These are phyloP conservation scores for Ustilago trichophora DNA, from an alignment of 1,284 basidiomycete species.

Conservation along the genomic window DNA sequence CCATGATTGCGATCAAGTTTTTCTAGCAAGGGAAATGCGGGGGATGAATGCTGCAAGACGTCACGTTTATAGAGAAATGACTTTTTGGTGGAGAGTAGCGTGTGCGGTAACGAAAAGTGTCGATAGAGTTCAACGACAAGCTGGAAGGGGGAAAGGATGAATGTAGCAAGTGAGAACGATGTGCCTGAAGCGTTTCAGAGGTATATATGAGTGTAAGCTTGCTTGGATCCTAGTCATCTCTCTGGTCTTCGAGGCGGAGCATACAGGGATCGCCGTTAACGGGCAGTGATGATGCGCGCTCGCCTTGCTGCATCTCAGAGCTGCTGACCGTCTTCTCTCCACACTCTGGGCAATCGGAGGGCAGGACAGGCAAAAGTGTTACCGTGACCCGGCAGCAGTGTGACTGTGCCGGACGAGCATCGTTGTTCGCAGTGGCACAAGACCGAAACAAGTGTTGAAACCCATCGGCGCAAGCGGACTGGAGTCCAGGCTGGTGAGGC, in stretches of 20 bases:
- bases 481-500: not conserved
- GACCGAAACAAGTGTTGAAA: constrained; percentile 27
- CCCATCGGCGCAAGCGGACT: constrained; percentile 33
- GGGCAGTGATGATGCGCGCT: not conserved
- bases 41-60: not conserved
- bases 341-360: too few species aligned
- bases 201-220: constrained; percentile 11
- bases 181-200: not conserved
- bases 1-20: constrained; percentile 32
- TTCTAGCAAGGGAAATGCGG: not conserved
- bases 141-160: not conserved
- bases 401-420: constrained; percentile 10
- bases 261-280: constrained; percentile 10
- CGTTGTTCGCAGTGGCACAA: constrained; percentile 3
- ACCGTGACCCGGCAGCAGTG: constrained; percentile 7
- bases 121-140: not conserved
- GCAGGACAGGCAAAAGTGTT: not conserved
- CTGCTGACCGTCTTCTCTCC: too few species aligned
- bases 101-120: not conserved
- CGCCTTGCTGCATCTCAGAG: too few species aligned
- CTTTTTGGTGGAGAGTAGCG: not conserved
- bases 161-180: not conserved
- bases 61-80: too few species aligned
- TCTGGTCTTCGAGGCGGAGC: constrained; percentile 3
- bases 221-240: constrained; percentile 1